Evolutionary conservation across 768 basidiomycete genomes (phyloP).

Genomic region (Pleurotus djamor): DNA sequence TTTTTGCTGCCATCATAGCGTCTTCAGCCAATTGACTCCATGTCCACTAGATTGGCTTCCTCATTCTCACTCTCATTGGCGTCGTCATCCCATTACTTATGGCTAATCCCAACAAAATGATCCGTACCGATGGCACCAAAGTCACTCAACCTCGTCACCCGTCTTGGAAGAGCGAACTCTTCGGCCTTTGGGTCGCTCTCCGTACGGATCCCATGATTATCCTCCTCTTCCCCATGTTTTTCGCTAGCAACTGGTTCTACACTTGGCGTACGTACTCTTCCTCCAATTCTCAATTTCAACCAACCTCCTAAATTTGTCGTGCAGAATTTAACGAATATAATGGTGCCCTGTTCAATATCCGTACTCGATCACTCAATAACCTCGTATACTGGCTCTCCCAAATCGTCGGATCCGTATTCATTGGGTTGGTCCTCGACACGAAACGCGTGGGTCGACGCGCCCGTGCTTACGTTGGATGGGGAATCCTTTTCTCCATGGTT

Average conservation of each 20-base stretch:
- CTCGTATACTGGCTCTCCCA: conserved; percentile 81
- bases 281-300: neutral
- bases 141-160: conserved; percentile 62
- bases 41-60: conserved; percentile 80
- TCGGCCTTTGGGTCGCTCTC: conserved; percentile 66
- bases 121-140: conserved; percentile 74
- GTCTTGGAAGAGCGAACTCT: conserved; percentile 76
- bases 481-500: conserved; percentile 56
- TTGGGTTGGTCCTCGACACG: conserved; percentile 69
- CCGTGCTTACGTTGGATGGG: conserved; percentile 74
- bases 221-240: conserved; percentile 83
- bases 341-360: conserved; percentile 77
- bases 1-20: neutral
- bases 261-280: conserved; percentile 68
- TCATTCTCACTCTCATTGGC: conserved; percentile 70
- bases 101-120: conserved; percentile 69
- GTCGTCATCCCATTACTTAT: conserved; percentile 65
- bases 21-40: neutral
- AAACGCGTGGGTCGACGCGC: conserved; percentile 53
- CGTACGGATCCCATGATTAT: conserved; percentile 70
- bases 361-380: conserved; percentile 73
- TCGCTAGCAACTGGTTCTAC: conserved; percentile 84
- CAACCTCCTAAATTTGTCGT: neutral
- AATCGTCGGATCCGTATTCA: conserved; percentile 70
- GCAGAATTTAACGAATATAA: conserved; percentile 81